A percentile compares a stretch with the other conserved stretches of the same genome.
These are phyloP conservation scores for Leucocoprinus birnbaumii DNA, from an alignment of 768 basidiomycete species.

Conservation along the genomic window DNA sequence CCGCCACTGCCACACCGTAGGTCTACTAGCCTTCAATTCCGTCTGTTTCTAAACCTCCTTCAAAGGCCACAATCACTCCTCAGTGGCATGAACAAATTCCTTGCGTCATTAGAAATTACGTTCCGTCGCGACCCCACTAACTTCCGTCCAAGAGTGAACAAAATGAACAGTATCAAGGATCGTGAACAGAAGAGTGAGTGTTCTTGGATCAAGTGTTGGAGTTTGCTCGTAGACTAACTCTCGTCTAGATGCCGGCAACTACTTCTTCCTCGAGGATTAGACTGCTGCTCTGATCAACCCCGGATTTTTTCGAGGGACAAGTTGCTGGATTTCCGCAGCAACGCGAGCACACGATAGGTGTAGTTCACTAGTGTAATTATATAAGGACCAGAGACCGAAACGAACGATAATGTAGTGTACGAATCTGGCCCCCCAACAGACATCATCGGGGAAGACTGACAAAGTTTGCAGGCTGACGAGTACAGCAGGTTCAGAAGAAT, in stretches of 20 bases:
- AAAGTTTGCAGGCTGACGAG: too few species aligned
- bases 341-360: background rate
- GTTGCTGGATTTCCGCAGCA: background rate
- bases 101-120: constrained; percentile 93
- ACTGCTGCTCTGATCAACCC: background rate
- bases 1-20: constrained; percentile 90
- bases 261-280: constrained; percentile 90
- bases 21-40: constrained; percentile 23
- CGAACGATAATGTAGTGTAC: too few species aligned
- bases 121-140: constrained; percentile 98
- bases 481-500: too few species aligned
- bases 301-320: background rate
- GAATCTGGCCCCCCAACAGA: too few species aligned
- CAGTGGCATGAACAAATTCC: constrained; percentile 97
- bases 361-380: constrained; percentile 7
- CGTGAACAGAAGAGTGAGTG: constrained; percentile 78
- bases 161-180: constrained; percentile 81
- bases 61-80: constrained; percentile 88
- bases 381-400: background rate
- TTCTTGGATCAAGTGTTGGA: background rate
- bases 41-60: background rate
- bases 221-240: background rate
- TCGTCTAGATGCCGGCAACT: constrained; percentile 68
- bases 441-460: too few species aligned
- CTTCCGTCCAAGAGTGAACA: constrained; percentile 87